Conservation (phyloP, 257 asterid genomes). For the Nicotiana undulata region DNA sequence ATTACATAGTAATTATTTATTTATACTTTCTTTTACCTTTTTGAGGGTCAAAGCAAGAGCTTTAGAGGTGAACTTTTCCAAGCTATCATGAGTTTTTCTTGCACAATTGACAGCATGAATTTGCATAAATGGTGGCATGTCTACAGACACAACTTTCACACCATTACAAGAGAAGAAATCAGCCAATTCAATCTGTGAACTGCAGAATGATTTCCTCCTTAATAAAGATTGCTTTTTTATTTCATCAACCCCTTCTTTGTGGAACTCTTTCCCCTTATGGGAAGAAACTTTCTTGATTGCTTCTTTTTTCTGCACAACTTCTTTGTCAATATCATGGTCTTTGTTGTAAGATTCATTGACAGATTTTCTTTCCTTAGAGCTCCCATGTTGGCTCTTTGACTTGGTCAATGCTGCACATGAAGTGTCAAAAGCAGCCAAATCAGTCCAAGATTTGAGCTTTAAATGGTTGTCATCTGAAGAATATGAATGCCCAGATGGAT, state of each 20-base stretch:
- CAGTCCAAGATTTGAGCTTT: conserved; percentile 17
- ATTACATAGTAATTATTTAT: not conserved
- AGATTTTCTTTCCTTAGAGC: conserved; percentile 1
- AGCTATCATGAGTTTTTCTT: conserved; percentile 73
- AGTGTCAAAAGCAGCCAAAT: conserved; percentile 16
- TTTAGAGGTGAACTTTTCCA: conserved; percentile 90
- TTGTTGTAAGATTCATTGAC: not conserved
- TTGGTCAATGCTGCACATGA: conserved; percentile 50
- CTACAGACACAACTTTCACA: conserved; percentile 81
- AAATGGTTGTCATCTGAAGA: conserved; percentile 11
- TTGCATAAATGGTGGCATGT: conserved; percentile 94
- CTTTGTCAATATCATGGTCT: too few species aligned
- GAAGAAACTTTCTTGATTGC: conserved; percentile 20
- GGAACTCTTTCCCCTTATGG: conserved; percentile 11
- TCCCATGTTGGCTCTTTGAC: conserved; percentile 46
- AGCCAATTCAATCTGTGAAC: conserved; percentile 56
- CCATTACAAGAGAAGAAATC: conserved; percentile 58
- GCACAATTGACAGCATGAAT: conserved; percentile 86
- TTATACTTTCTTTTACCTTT: conserved; percentile 36
- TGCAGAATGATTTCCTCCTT: conserved; percentile 62
- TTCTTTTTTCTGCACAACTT: conserved; percentile 3
- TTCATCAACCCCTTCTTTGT: conserved; percentile 22
- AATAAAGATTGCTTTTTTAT: conserved; percentile 19
- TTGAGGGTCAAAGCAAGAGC: conserved; percentile 77
- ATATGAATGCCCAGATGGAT: not conserved